Base-by-base conservation (phyloP, 352 stramenopile genomes). In the Globisporangium orthogonon region DNA sequence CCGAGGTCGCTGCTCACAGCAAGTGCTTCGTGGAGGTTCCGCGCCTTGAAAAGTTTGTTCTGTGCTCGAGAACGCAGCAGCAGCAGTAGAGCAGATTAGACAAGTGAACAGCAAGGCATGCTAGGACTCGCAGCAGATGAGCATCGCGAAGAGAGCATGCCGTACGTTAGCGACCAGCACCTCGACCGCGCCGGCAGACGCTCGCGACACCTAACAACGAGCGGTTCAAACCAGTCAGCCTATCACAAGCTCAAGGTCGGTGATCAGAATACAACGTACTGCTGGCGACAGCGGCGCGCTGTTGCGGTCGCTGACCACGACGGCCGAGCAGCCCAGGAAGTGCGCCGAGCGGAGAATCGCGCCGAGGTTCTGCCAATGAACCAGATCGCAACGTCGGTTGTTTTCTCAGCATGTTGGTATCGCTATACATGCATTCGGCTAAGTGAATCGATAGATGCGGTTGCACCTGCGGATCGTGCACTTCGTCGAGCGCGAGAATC, bases 261-360 rank as follows among this genome's bases (percentile, higher is more conserved):
- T 7, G 9, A 15, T 5, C 9, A 14, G 43, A 10, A 10, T 6
- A 46, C 41, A 35, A 60, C 50, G 47, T 50, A 84, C 83, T 9
- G 83, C 74, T 49, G 83, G 80, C 33, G 83, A 90, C 41, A 93
- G 61, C 6, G 83, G 80, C 9, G 83, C 83, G 18, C 62, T 86
- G 56, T 93, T 89, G 15, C 73, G 74, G 33, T 87, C 76, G 56
- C 80, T 93, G 31, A 87, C 62, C 14, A 93, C 49, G 3, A 93
- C 77, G 0, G 70, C 75, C 4, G 75, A 67, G 48, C 77, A 88
- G 52, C 80, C 83, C 23, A 93, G 70, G 39, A 93, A 93, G 56
- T 91, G 79, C 0, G 80, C 80, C 5, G 83, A 91, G 15, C 83
- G 80, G 5, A 93, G 71, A 33, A 93, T 89, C 0, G 80, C 83